These are phyloP conservation scores for Aureobasidium sp. DNA, from an alignment of 2,329 filamentous ascomycete species.

Conservation along the genomic window DNA sequence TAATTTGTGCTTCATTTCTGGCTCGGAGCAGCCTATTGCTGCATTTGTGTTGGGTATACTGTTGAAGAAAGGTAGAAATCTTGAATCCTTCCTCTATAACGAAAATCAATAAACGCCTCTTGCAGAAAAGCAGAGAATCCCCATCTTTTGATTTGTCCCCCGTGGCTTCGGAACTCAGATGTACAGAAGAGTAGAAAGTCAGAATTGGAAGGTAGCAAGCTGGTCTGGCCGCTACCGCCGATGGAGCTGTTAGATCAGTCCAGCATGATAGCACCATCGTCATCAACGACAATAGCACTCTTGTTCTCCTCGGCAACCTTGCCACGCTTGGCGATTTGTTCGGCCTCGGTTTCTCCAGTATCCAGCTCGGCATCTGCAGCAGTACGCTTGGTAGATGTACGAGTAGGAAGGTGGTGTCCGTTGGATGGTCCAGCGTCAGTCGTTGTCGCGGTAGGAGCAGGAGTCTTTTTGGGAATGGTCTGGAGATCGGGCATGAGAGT, in stretches of 20 bases:
- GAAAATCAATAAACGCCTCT: neutral
- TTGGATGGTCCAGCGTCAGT: constrained; percentile 3
- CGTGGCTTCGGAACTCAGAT: neutral
- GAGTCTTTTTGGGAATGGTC: constrained; percentile 16
- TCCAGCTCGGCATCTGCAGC: constrained; percentile 33
- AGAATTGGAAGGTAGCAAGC: neutral
- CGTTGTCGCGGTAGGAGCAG: constrained; percentile 5
- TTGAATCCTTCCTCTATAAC: neutral
- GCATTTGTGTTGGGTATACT: neutral
- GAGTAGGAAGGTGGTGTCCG: neutral
- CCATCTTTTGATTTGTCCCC: neutral
- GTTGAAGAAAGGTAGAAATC: neutral
- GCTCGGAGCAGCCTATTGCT: neutral
- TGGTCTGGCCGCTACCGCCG: neutral
- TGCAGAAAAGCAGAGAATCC: neutral
- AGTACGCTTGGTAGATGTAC: constrained; percentile 33
- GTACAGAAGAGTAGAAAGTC: neutral
- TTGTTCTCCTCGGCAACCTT: constrained; percentile 30
- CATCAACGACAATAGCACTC: constrained; percentile 27
- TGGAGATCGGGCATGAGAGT: constrained; percentile 14
- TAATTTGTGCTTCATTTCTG: neutral
- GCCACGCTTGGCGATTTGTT: constrained; percentile 30
- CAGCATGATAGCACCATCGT: constrained; percentile 30
- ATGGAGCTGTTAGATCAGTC: constrained; percentile 4
- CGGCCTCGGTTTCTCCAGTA: constrained; percentile 22